Conservation (phyloP, 2,329 filamentous ascomycete genomes). For the Ceratocystis alfenasii region DNA sequence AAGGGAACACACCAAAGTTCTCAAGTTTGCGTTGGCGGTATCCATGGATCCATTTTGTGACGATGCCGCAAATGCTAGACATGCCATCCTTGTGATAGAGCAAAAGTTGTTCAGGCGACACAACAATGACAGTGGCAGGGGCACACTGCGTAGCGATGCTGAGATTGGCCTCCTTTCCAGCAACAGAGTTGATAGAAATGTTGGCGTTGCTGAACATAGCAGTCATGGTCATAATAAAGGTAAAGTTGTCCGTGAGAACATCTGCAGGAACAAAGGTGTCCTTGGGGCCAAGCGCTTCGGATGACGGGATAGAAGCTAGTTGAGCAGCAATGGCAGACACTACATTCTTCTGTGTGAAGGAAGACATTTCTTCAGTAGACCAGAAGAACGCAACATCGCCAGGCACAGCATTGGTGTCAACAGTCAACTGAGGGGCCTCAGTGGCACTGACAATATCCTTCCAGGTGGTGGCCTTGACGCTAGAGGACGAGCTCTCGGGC, state of each 20-base stretch:
- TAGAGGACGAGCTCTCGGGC: constrained; percentile 61
- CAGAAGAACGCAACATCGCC: constrained; percentile 56
- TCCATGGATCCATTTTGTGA: constrained; percentile 58
- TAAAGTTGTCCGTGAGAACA: constrained; percentile 65
- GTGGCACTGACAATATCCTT: constrained; percentile 68
- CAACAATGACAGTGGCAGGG: constrained; percentile 70
- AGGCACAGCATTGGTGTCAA: constrained; percentile 42
- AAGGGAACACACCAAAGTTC: constrained; percentile 58
- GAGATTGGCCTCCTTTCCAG: constrained; percentile 60
- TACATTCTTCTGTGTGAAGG: constrained; percentile 74
- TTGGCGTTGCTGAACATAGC: constrained; percentile 78
- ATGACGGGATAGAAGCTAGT: constrained; percentile 60
- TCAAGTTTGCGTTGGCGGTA: constrained; percentile 58
- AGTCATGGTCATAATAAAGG: constrained; percentile 65
- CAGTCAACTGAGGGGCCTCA: constrained; percentile 52
- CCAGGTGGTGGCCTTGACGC: constrained; percentile 79
- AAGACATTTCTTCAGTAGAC: constrained; percentile 59
- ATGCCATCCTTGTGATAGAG: constrained; percentile 16
- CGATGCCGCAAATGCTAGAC: constrained; percentile 38
- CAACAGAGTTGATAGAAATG: constrained; percentile 78
- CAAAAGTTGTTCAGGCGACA: constrained; percentile 46
- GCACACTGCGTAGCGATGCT: constrained; percentile 59
- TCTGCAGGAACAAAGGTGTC: constrained; percentile 82
- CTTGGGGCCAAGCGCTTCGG: constrained; percentile 57
- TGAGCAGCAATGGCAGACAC: constrained; percentile 74